phyloP scores from a whole-genome alignment of 2,329 filamentous ascomycete genomes.

The Gremmenia infestans region DNA sequence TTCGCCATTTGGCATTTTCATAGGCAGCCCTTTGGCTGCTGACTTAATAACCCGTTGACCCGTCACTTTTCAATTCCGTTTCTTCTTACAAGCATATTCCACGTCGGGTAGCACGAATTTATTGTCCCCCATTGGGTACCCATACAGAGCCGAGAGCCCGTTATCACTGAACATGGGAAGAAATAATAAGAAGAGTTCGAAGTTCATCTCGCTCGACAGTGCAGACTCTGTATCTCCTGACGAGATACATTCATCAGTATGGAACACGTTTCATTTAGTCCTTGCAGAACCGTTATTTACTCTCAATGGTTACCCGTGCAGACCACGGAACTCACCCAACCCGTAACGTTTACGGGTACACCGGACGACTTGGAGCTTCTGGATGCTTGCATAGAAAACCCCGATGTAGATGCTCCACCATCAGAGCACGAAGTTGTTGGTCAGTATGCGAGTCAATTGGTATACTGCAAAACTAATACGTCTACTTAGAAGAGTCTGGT shows the following conservation, averaged over 20 bases:
- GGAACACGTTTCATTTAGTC: conserved; percentile 30
- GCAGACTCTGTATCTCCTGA: conserved; percentile 16
- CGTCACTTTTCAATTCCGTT: conserved; percentile 15
- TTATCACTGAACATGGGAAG: conserved; percentile 18
- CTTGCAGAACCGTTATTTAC: conserved; percentile 24
- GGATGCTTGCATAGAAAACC: conserved; percentile 14
- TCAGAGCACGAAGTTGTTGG: conserved; percentile 8
- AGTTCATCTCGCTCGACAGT: conserved; percentile 15
- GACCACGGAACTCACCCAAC: conserved; percentile 18
- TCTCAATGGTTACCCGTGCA: conserved; percentile 23
- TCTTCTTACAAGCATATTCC: conserved; percentile 11
- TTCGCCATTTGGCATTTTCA: conserved; percentile 10
- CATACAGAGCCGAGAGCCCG: conserved; percentile 26
- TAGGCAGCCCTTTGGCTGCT: conserved; percentile 15
- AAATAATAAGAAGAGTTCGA: conserved; percentile 25
- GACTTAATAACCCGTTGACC: conserved; percentile 7
- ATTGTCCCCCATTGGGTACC: conserved; percentile 21
- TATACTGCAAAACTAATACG: conserved; percentile 1
- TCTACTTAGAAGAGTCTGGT: neutral
- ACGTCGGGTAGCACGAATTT: conserved; percentile 10
- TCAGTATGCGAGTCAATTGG: conserved; percentile 5
- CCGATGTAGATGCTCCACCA: neutral
- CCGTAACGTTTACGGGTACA: conserved; percentile 20
- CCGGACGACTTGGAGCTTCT: conserved; percentile 17
- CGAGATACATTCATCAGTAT: conserved; percentile 24